Percentiles rank a stretch among this genome's conserved stretches.
Evolutionary conservation across 2,329 filamentous ascomycete species (phyloP).

Genomic region (Monilinia polystroma): DNA sequence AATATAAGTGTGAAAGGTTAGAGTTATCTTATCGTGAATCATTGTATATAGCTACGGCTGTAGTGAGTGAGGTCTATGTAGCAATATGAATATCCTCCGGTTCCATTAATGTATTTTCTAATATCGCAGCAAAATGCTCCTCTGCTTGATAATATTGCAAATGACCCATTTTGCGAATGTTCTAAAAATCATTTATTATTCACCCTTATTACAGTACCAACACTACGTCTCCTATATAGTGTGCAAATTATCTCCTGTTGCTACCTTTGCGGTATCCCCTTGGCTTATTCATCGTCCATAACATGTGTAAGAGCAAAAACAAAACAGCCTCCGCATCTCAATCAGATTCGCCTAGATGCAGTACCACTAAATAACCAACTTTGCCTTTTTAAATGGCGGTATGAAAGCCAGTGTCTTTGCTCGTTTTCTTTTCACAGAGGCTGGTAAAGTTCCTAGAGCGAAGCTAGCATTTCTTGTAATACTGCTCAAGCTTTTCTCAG

Average conservation of each 20-base stretch:
- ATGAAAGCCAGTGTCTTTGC: conserved; percentile 18
- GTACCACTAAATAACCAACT: background rate
- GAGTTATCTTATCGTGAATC: background rate
- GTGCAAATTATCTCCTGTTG: background rate
- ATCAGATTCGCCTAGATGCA: background rate
- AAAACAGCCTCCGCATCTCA: background rate
- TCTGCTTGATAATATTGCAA: background rate
- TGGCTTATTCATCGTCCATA: background rate
- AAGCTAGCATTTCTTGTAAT: conserved; percentile 20
- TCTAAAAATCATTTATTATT: background rate
- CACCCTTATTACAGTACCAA: background rate
- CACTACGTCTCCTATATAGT: background rate
- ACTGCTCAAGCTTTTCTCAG: conserved; percentile 19
- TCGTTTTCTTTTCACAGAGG: conserved; percentile 17
- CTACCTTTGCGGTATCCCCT: background rate
- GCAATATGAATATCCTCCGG: background rate
- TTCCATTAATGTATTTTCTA: background rate
- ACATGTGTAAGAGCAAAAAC: background rate
- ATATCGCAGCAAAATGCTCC: background rate
- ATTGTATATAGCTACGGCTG: background rate
- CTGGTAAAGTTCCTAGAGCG: conserved; percentile 11
- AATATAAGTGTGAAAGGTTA: background rate
- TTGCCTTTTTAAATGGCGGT: conserved; percentile 22
- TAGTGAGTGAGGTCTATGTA: background rate
- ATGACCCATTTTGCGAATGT: background rate